phyloP scores from a whole-genome alignment of 1,284 basidiomycete genomes.

The Phlebopus sp. region DNA sequence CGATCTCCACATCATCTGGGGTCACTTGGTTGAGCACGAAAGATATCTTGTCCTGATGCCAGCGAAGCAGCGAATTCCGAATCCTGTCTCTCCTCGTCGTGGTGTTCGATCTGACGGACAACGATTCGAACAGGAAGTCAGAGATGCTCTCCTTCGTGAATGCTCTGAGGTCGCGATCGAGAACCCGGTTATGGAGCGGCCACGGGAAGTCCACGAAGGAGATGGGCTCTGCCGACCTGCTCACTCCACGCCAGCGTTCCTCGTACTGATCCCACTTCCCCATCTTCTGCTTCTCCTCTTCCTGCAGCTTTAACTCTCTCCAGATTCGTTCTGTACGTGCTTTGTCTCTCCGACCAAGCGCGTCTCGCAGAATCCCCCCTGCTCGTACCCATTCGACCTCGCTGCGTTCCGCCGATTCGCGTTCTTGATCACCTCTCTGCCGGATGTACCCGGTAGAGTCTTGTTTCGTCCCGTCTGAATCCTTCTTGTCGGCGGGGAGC shows the following conservation, averaged over 20 bases:
- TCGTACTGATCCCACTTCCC: conserved; percentile 52
- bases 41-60: conserved; percentile 74
- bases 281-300: conserved; percentile 17
- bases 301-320: conserved; percentile 21
- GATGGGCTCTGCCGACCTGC: conserved; percentile 19
- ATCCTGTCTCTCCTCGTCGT: conserved; percentile 52
- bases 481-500: background rate
- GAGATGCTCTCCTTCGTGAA: conserved; percentile 44
- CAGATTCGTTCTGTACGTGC: conserved; percentile 40
- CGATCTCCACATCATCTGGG: conserved; percentile 47
- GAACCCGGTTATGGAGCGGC: conserved; percentile 42
- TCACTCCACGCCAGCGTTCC: conserved; percentile 41
- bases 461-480: background rate
- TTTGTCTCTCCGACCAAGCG: conserved; percentile 46
- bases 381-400: conserved; percentile 60
- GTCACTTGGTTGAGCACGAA: conserved; percentile 48
- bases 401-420: conserved; percentile 34
- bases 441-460: conserved; percentile 18
- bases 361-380: conserved; percentile 53
- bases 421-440: conserved; percentile 29
- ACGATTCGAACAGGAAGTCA: conserved; percentile 53
- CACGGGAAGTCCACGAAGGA: conserved; percentile 57
- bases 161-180: conserved; percentile 29
- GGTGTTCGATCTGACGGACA: conserved; percentile 39
- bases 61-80: conserved; percentile 57